Conservation (phyloP, 306 rosid species). For the Parietaria judaica region DNA sequence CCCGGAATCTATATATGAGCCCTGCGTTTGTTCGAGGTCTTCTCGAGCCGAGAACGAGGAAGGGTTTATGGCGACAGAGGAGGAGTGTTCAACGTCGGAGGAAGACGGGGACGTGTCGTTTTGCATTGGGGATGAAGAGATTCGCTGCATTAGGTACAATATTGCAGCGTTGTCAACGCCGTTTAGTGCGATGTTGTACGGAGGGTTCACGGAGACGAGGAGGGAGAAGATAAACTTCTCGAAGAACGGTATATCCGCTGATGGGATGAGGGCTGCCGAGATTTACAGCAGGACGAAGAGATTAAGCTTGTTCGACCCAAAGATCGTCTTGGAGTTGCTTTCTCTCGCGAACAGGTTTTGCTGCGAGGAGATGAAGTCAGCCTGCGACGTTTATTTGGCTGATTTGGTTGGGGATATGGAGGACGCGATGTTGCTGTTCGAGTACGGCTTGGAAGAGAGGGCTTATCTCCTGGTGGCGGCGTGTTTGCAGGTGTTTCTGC, state of each 20-base stretch:
- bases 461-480: slow-evolving; percentile 71
- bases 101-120: slow-evolving; percentile 62
- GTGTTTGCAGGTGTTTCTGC: slow-evolving; percentile 73
- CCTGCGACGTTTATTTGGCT: slow-evolving; percentile 64
- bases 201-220: slow-evolving; percentile 53
- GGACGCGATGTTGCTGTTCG: slow-evolving; percentile 48
- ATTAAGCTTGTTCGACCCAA: slow-evolving; percentile 33
- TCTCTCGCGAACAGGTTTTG: slow-evolving; percentile 64
- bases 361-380: slow-evolving; percentile 73
- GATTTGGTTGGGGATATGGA: slow-evolving; percentile 56
- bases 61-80: slow-evolving; percentile 17
- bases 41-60: neutral
- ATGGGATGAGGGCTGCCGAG: slow-evolving; percentile 63
- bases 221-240: slow-evolving; percentile 71
- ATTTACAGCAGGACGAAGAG: slow-evolving; percentile 60
- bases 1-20: slow-evolving; percentile 49
- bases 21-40: slow-evolving; percentile 34
- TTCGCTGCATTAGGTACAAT: slow-evolving; percentile 54
- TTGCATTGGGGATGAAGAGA: slow-evolving; percentile 52
- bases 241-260: slow-evolving; percentile 44
- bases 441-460: slow-evolving; percentile 68
- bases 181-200: slow-evolving; percentile 65
- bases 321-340: slow-evolving; percentile 52
- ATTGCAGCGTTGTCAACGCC: slow-evolving; percentile 65
- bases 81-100: slow-evolving; percentile 47